phyloP scores from a whole-genome alignment of 176 grass and related monocot genomes.

The Guadua angustifolia region DNA sequence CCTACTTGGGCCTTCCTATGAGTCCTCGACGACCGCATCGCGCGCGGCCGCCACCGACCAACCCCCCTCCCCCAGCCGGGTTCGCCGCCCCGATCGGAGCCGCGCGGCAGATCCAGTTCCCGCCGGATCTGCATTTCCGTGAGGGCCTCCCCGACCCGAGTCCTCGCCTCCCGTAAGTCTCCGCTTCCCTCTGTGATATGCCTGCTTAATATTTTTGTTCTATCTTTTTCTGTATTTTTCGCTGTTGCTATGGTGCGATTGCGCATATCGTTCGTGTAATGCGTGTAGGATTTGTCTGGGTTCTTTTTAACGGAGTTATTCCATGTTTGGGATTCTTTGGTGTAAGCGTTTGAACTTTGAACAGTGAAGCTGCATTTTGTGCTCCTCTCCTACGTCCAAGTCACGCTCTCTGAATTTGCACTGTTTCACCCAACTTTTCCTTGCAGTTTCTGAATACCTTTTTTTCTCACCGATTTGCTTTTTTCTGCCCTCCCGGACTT shows the following conservation, averaged over 20 bases:
- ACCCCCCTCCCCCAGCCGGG: background rate
- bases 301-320: background rate
- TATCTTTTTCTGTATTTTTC: background rate
- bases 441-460: background rate
- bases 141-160: background rate
- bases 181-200: background rate
- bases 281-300: background rate
- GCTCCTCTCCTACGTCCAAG: slow-evolving; percentile 6
- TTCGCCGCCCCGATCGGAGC: slow-evolving; percentile 47
- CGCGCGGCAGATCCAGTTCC: slow-evolving; percentile 44
- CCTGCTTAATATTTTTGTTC: background rate
- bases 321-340: background rate
- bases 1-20: too few relatives aligned
- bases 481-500: slow-evolving; percentile 35
- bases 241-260: slow-evolving; percentile 3
- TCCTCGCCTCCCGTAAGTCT: slow-evolving; percentile 39
- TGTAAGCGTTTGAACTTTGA: background rate
- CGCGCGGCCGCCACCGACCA: slow-evolving; percentile 34
- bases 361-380: background rate
- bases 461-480: slow-evolving; percentile 5
- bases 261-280: slow-evolving; percentile 9
- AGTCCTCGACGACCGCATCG: slow-evolving; percentile 29
- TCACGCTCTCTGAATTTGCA: slow-evolving; percentile 29
- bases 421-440: slow-evolving; percentile 36
- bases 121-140: slow-evolving; percentile 55